A percentile compares a stretch with the other conserved stretches of the same genome.
Conservation (phyloP, 805 yeast genomes). For the Metschnikowia noctiluminum region DNA sequence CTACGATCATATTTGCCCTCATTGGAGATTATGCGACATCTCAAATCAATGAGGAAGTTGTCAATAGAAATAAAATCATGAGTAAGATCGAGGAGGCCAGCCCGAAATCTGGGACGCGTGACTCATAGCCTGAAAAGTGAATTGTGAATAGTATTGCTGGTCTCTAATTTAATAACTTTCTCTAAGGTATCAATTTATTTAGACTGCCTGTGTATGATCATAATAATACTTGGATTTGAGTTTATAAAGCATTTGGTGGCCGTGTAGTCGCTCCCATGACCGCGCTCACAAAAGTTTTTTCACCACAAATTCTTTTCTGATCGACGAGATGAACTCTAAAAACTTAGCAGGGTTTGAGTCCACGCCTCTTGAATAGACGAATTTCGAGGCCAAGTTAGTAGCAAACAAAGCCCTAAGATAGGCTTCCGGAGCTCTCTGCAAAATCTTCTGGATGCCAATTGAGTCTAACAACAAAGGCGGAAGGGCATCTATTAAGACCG, state of each 20-base stretch:
- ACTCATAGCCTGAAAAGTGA: no score
- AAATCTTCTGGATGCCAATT: conserved; percentile 63
- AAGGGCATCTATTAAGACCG: conserved; percentile 70
- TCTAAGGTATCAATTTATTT: no score
- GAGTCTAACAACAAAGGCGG: conserved; percentile 70
- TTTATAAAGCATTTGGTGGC: no score
- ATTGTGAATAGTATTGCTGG: no score
- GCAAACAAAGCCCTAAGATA: conserved; percentile 88
- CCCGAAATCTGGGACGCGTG: no score
- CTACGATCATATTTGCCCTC: conserved; percentile 39
- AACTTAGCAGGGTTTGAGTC: conserved; percentile 78
- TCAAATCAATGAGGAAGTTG: conserved; percentile 34
- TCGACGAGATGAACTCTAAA: conserved; percentile 61
- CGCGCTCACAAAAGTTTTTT: conserved; percentile 26
- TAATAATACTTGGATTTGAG: no score
- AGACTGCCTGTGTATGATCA: no score
- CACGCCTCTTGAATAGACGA: conserved; percentile 78
- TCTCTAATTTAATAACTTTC: no score
- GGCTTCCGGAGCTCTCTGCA: conserved; percentile 79
- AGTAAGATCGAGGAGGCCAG: conserved; percentile 17
- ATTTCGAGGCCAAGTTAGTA: conserved; percentile 76
- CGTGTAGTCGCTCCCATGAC: no score
- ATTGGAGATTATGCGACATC: conserved; percentile 39
- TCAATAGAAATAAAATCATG: conserved; percentile 29
- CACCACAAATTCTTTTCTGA: conserved; percentile 44